phyloP scores from a whole-genome alignment of 495 filamentous ascomycete genomes.

The Penicillium riverlandense region DNA sequence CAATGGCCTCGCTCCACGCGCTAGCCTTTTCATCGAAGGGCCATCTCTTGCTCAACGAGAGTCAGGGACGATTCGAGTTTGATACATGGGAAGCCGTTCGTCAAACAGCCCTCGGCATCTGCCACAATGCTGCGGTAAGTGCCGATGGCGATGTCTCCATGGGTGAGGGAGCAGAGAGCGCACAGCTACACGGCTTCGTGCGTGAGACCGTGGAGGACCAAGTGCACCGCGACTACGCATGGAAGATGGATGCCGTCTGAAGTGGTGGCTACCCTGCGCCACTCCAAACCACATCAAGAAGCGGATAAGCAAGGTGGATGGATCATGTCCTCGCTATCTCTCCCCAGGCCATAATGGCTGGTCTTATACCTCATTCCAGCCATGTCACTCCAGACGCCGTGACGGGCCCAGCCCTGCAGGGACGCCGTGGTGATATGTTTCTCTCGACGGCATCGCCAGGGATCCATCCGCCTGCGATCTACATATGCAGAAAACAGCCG shows the following conservation, averaged over 20 bases:
- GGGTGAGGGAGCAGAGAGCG: constrained; percentile 23
- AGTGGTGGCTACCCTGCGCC: neutral
- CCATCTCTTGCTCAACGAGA: constrained; percentile 71
- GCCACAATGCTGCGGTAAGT: constrained; percentile 39
- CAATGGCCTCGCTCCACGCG: constrained; percentile 64
- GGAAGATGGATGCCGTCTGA: constrained; percentile 37
- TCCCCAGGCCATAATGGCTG: too few species aligned
- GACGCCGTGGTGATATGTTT: too few species aligned
- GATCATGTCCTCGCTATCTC: too few species aligned
- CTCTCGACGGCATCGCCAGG: too few species aligned
- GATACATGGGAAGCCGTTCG: constrained; percentile 70
- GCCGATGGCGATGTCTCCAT: constrained; percentile 40
- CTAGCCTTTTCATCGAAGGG: constrained; percentile 69
- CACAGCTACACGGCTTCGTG: constrained; percentile 51
- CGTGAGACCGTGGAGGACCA: constrained; percentile 53
- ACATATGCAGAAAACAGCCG: too few species aligned
- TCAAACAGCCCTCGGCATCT: constrained; percentile 55
- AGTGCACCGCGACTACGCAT: constrained; percentile 30
- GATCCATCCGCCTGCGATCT: too few species aligned
- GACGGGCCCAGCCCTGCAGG: too few species aligned
- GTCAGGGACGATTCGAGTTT: constrained; percentile 70
- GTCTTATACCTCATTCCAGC: too few species aligned
- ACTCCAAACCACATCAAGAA: too few species aligned
- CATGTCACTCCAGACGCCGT: too few species aligned
- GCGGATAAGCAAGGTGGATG: too few species aligned